phyloP scores from a whole-genome alignment of 179 eudicot genomes.

The Beta corolliflora region DNA sequence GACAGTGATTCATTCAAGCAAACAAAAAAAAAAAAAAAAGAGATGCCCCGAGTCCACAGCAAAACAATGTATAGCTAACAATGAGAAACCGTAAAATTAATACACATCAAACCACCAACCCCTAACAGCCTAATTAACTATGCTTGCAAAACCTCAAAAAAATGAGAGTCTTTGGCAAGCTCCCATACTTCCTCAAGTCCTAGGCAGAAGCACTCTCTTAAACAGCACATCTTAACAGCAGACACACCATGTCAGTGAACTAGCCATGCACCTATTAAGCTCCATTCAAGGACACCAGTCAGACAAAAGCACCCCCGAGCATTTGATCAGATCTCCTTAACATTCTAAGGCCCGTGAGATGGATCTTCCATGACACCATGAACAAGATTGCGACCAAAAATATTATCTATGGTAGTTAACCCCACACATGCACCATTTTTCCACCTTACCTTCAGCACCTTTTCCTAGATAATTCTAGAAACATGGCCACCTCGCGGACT shows the following conservation, averaged over 20 bases:
- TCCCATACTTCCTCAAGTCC: neutral
- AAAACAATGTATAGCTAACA: neutral
- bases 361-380: too few relatives aligned
- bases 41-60: neutral
- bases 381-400: too few relatives aligned
- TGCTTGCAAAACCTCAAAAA: neutral
- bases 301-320: too few relatives aligned
- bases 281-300: too few relatives aligned
- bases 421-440: too few relatives aligned
- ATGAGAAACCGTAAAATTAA: neutral
- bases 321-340: too few relatives aligned
- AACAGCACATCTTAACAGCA: neutral
- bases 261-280: too few relatives aligned
- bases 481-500: too few relatives aligned
- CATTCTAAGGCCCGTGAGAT: too few relatives aligned
- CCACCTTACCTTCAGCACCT: too few relatives aligned
- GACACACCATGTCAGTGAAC: neutral
- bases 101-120: neutral
- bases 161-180: neutral
- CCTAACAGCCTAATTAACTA: neutral
- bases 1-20: neutral
- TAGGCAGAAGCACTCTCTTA: neutral
- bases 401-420: too few relatives aligned
- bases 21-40: neutral
- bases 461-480: too few relatives aligned